These are phyloP conservation scores for Malus hybrid DNA, from an alignment of 331 rosid genomes.

Conservation along the genomic window DNA sequence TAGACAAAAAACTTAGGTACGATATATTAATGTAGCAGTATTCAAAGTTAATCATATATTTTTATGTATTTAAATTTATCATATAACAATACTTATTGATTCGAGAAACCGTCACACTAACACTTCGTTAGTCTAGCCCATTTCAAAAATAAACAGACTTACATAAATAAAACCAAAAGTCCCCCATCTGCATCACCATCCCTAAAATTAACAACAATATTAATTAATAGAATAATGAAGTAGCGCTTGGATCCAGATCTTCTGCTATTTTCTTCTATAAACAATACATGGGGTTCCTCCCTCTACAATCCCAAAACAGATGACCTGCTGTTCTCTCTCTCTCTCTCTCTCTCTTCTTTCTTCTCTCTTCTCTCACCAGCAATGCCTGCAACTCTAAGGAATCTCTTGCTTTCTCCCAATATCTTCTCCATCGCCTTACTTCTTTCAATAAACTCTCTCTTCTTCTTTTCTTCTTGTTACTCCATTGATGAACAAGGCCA, in stretches of 20 bases:
- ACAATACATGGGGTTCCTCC: slow-evolving; percentile 92
- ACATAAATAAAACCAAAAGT: slow-evolving; percentile 18
- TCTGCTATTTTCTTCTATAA: slow-evolving; percentile 59
- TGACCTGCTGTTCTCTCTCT: slow-evolving; percentile 17
- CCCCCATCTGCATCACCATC: slow-evolving; percentile 19
- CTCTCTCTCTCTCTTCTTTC: slow-evolving; percentile 4
- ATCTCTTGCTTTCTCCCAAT: slow-evolving; percentile 35
- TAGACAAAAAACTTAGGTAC: no score
- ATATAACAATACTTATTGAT: accelerated
- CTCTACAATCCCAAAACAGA: slow-evolving; percentile 81
- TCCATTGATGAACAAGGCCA: slow-evolving; percentile 77
- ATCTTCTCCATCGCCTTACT: slow-evolving; percentile 46
- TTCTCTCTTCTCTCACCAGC: slow-evolving; percentile 26
- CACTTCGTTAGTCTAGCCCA: background rate
- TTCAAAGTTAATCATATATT: no score
- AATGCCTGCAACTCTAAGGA: slow-evolving; percentile 82
- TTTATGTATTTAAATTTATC: no score
- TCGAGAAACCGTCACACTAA: background rate
- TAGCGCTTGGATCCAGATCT: slow-evolving; percentile 43
- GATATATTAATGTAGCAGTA: accelerated
- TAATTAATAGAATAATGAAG: slow-evolving; percentile 36
- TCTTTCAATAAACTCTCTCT: slow-evolving; percentile 38
- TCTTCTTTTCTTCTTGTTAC: slow-evolving; percentile 50
- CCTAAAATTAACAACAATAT: slow-evolving; percentile 31
- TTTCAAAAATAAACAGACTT: slow-evolving; percentile 2